phyloP scores from a whole-genome alignment of 257 asterid species.

The Dorcoceras hygrometricum region DNA sequence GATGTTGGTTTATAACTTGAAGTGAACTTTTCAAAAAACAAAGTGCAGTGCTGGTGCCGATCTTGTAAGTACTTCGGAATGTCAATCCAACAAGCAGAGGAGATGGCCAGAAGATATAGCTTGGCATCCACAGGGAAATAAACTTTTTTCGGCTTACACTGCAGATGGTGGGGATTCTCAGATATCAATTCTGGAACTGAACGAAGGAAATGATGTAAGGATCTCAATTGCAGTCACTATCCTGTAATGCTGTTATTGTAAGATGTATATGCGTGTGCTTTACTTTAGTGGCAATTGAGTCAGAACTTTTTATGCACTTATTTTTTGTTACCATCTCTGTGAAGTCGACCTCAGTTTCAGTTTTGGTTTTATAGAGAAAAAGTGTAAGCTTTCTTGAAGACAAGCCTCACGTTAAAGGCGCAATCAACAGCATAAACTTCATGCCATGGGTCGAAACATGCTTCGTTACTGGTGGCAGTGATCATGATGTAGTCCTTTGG shows the following conservation, averaged over 20 bases:
- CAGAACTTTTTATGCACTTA: background rate
- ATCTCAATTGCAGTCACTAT: background rate
- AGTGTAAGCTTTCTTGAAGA: constrained; percentile 57
- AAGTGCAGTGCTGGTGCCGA: constrained; percentile 68
- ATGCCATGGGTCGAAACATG: constrained; percentile 81
- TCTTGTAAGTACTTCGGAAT: constrained; percentile 60
- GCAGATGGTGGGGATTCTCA: constrained; percentile 87
- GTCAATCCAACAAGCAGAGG: constrained; percentile 66
- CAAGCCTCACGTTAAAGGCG: constrained; percentile 81
- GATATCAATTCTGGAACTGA: constrained; percentile 63
- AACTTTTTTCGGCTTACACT: constrained; percentile 67
- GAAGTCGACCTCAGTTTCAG: constrained; percentile 9
- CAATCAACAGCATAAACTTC: constrained; percentile 76
- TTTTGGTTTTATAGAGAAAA: constrained; percentile 36
- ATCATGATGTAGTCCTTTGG: constrained; percentile 89
- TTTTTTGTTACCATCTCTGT: background rate
- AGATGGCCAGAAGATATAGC: constrained; percentile 98
- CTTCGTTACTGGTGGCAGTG: constrained; percentile 88
- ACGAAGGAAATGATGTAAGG: constrained; percentile 60
- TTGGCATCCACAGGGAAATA: constrained; percentile 89
- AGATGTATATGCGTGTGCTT: background rate
- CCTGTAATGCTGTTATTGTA: background rate
- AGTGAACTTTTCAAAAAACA: constrained; percentile 20
- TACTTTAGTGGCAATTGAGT: background rate
- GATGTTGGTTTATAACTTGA: constrained; percentile 23